Base-by-base conservation (phyloP, 805 yeast genomes). In the Kuraishia ogatae region DNA sequence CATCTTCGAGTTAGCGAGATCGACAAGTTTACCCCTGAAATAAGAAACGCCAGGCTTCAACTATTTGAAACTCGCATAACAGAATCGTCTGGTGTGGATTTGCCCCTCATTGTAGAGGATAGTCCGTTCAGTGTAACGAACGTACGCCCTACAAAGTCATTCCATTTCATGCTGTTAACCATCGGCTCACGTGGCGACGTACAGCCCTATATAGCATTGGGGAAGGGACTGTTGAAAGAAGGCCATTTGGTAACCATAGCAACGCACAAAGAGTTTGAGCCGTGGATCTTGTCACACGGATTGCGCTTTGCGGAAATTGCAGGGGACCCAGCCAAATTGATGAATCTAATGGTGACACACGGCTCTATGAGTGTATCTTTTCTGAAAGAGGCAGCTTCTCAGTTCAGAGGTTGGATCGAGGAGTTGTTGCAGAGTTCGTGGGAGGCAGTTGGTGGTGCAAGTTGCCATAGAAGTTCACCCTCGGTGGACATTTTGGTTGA, bases 121-220 rank as follows among this genome's bases (percentile, higher is more conserved):
- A 80, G 82, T 51, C 88, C 89, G 0, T 72, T 75, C 57, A 67
- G 74, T 56, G 73, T 76, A 51, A 79, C 81, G 0, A 78, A 71
- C 50, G 70, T 82, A 35, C 75, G 72, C 55, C 87, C 96, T 0
- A 64, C 75, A 1, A 75, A 80, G 53, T 69, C 82, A 1, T 79
- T 78, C 61, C 78, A 77, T 28, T 79, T 92, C 63, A 84, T 87
- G 0, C 71, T 90, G 51, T 69, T 93, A 56, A 93, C 97, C 0
- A 93, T 93, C 62, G 98, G 98, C 0, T 90, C 97, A 0, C 77
- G 98, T 56, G 98, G 98, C 39, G 98, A 93, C 69, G 97, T 93
- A 6, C 98, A 93, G 69, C 98, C 98, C 0, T 93, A 91, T 66
- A 87, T 93, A 60, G 93, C 97, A 0, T 70, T 93, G n/a, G 94